Evolutionary conservation across 805 yeast genomes (phyloP).

Genomic region (Wickerhamomyces ciferrii): DNA sequence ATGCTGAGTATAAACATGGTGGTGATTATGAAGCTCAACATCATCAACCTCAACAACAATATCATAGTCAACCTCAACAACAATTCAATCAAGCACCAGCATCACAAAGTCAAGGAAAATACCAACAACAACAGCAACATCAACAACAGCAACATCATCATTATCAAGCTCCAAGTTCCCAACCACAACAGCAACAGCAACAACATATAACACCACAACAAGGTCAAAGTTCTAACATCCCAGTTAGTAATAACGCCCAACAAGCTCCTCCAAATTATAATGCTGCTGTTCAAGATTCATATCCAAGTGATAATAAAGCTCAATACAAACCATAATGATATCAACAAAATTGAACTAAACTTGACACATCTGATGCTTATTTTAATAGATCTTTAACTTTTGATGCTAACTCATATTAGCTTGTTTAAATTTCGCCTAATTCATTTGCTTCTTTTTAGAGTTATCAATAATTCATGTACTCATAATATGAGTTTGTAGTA

Average conservation of each 20-base stretch:
- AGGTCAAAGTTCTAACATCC: neutral
- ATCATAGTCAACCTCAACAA: neutral
- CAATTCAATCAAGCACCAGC: constrained; percentile 21
- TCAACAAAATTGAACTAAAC: too few species aligned
- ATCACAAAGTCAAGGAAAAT: constrained; percentile 6
- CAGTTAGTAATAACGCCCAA: neutral
- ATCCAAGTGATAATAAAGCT: neutral
- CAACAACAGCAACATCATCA: constrained; percentile 3
- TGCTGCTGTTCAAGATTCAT: neutral
- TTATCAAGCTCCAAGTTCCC: constrained; percentile 1
- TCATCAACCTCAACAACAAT: neutral
- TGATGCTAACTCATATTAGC: too few species aligned
- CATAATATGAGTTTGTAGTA: too few species aligned
- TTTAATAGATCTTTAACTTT: too few species aligned
- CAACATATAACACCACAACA: neutral
- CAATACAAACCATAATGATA: neutral
- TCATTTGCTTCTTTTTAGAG: too few species aligned
- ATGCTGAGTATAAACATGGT: neutral
- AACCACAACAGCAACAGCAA: constrained; percentile 8
- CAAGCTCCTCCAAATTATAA: neutral
- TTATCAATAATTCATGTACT: too few species aligned
- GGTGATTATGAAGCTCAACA: neutral
- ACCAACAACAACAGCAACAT: neutral
- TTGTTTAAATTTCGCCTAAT: too few species aligned
- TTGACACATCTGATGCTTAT: too few species aligned